These are phyloP conservation scores for Penicillium oxalicum DNA, from an alignment of 2,329 filamentous ascomycete species.

Conservation along the genomic window DNA sequence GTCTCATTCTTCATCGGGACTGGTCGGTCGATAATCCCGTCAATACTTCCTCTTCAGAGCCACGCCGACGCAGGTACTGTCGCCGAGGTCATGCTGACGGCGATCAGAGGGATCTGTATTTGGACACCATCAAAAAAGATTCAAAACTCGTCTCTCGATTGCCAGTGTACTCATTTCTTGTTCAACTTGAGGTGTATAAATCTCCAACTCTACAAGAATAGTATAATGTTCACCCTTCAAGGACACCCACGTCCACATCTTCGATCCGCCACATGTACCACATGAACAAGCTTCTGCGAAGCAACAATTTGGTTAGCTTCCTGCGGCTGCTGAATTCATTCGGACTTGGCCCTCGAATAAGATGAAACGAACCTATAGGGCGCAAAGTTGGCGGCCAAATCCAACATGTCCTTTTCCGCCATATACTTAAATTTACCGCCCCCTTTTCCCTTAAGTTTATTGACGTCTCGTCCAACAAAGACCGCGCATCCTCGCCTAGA, in stretches of 20 bases:
- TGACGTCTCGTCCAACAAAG: conserved; percentile 74
- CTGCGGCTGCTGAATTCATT: background rate
- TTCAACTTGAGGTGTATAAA: too few relatives aligned
- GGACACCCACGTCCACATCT: conserved; percentile 63
- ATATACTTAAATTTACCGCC: conserved; percentile 98
- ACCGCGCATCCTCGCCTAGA: conserved; percentile 75
- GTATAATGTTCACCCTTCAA: conserved; percentile 25
- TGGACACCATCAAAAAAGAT: too few relatives aligned
- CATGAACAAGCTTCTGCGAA: conserved; percentile 75
- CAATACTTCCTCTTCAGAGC: too few relatives aligned
- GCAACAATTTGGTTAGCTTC: background rate
- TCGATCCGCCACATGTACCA: conserved; percentile 96
- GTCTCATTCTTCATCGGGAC: too few relatives aligned
- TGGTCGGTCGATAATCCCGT: too few relatives aligned
- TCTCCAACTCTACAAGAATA: too few relatives aligned
- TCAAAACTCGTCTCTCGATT: too few relatives aligned
- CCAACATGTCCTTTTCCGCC: conserved; percentile 85
- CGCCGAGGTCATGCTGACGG: too few relatives aligned
- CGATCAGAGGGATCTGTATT: too few relatives aligned
- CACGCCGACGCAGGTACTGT: too few relatives aligned
- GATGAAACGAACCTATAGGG: conserved; percentile 61
- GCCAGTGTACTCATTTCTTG: too few relatives aligned
- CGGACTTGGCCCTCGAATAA: background rate
- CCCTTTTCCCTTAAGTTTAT: conserved; percentile 70
- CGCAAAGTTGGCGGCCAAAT: conserved; percentile 69